phyloP scores from a whole-genome alignment of 257 asterid species.

The Solanum etuberosum region DNA sequence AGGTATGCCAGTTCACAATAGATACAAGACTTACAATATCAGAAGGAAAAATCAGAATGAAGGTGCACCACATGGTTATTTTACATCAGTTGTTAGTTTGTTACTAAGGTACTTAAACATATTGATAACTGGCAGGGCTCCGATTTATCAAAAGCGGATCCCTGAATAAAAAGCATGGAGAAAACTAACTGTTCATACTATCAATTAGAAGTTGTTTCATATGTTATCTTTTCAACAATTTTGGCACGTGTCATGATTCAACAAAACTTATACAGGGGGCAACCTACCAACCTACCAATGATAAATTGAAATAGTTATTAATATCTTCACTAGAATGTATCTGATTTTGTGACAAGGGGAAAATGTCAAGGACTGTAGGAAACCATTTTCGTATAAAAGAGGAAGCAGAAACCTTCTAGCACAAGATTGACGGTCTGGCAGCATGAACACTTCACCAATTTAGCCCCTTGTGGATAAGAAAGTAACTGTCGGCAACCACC shows the following conservation, averaged over 20 bases:
- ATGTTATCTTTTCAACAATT: background rate
- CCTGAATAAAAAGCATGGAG: background rate
- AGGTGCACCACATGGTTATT: background rate
- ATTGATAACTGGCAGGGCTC: background rate
- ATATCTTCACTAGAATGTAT: background rate
- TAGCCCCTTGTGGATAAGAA: conserved; percentile 68
- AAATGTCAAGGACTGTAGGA: background rate
- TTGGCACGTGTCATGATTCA: background rate
- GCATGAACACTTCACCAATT: conserved; percentile 67
- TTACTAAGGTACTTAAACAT: background rate
- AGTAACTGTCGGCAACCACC: conserved; percentile 73
- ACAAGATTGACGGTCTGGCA: conserved; percentile 77
- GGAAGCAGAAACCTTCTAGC: conserved; percentile 55
- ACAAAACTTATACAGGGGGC: background rate
- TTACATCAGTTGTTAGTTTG: background rate
- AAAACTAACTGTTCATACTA: background rate
- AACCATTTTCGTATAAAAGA: background rate
- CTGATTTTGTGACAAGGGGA: background rate
- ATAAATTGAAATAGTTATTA: background rate
- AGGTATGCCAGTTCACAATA: background rate
- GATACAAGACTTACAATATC: background rate
- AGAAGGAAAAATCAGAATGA: background rate
- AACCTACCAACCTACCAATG: background rate
- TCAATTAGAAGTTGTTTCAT: background rate
- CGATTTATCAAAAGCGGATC: background rate